Percentiles rank a stretch among this genome's conserved stretches.
phyloP scores from a whole-genome alignment of 345 rosid species.

The Pistacia vera region DNA sequence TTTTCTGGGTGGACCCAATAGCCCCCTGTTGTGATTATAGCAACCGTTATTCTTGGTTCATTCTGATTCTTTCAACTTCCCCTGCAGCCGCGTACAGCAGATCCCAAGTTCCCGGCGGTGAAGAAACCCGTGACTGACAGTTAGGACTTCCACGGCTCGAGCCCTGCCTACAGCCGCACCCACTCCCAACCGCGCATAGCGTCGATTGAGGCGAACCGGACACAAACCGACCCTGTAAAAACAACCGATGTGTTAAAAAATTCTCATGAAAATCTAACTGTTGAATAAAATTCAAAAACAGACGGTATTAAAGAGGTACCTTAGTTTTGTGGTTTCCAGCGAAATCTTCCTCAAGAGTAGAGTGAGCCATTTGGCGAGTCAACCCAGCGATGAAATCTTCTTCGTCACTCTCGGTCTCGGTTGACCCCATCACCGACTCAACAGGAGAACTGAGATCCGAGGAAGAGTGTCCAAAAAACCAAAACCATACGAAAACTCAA shows the following conservation, averaged over 20 bases:
- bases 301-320: conserved; percentile 30
- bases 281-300: not conserved
- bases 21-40: conserved; percentile 29
- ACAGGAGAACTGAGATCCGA: conserved; percentile 59
- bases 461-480: conserved; percentile 37
- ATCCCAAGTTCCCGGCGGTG: conserved; percentile 56
- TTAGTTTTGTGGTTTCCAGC: conserved; percentile 29
- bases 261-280: not conserved
- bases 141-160: conserved; percentile 36
- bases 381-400: conserved; percentile 48
- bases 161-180: conserved; percentile 39
- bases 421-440: conserved; percentile 56
- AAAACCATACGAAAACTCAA: conserved; percentile 34
- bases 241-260: no score
- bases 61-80: conserved; percentile 47
- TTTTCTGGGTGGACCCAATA: conserved; percentile 28
- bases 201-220: conserved; percentile 63
- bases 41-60: conserved; percentile 25
- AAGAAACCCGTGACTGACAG: conserved; percentile 23
- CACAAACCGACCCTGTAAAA: conserved; percentile 34
- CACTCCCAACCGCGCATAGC: conserved; percentile 36
- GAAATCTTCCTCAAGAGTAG: conserved; percentile 45
- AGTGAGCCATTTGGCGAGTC: conserved; percentile 42
- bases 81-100: conserved; percentile 59
- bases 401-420: conserved; percentile 67